Base-by-base conservation (phyloP, 2,329 filamentous ascomycete genomes). In the Apiospora sp. region DNA sequence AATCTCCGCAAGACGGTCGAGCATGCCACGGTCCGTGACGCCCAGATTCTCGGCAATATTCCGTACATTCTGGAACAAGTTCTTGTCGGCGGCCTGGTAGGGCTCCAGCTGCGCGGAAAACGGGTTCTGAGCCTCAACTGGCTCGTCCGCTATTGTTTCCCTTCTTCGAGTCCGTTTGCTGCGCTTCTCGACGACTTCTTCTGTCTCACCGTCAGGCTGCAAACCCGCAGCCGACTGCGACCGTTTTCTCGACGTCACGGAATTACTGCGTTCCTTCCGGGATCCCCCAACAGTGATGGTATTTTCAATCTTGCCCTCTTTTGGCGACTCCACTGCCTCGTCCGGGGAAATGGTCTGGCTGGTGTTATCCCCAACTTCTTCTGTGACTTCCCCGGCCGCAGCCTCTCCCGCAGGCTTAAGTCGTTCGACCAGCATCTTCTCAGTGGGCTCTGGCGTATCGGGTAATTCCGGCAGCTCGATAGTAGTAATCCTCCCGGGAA, bases 121-220 rank as follows among this genome's bases (percentile, higher is more conserved):
- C 37, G 87, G 81, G 0, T 85, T 86, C 69, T 84, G 87, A 8
- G 88, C 84, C 73, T 91, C 89, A 19, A 87, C 79, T 0, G 82
- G 80, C 68, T 90, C 90, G 48, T 89, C 89, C 13, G 83, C 80
- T 14, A 87, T 84, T 4, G 86, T 88, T 61, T 92, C 90, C 71
- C 91, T 86, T 24, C 90, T 87, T 67, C 91, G 86, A 43, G 90
- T 90, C 69, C 91, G 85, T 78, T 93, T 93, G 80, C 90, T 92
- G 72, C 91, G 85, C 77, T 92, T 92, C 71, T 88, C 85, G 1
- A 83, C 84, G 34, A 84, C 86, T 46, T 92, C 90, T 70, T 92
- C 90, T 10, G 91, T 89, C 0, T 78, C 84, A 0, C 81, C 84
- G 3, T 92, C 90, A 0, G 69, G 69, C 22, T 84, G 84, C 22